Evolutionary conservation across 2,329 filamentous ascomycete genomes (phyloP), one percentile per base, ranked within the genome.

Genomic region (Claviceps africana): DNA sequence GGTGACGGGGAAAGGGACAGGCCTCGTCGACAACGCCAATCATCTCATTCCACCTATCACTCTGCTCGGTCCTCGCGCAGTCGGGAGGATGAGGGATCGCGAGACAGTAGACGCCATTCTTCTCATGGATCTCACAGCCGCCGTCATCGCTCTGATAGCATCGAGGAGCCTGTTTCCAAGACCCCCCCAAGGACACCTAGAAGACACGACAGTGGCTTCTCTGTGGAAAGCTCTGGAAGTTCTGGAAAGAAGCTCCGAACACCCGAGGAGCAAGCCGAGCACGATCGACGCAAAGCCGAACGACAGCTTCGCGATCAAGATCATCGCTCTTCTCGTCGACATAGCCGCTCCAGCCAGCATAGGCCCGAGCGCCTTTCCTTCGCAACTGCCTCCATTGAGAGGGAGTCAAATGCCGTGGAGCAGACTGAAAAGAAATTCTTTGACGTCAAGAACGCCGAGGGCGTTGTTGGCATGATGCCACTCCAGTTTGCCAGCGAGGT

Each of bases 281-380:
- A 76, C 51, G 75, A 79, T 1, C 71, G 61, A 56, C 70, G 71
- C 54, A 77, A 72, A 61, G 70, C 69, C 50, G 74, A 77, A 57
- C 70, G 72, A 30, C 70, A 44, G 57, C 55, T n/a, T 21, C 51
- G 48, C 22, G 56, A 68, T 37, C 61, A 59, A 52, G 60, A 60
- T 47, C 70, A 68, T 42, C 70, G 66, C 42, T 67, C 66, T 42
- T 72, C 70, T 44, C 70, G 67, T 28, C 69, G 70, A 7, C 65
- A 69, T 48, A 73, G 70, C 56, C 64, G 70, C 28, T 66, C 71
- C 5, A 62, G 62, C 39, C 65, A 68, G 37, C 54, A 57, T 25
- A 60, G 62, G 28, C 57, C 62, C 19, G 66, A 65, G 21, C 60
- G 58, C 25, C 40, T 47, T 7, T n/a, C 60, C 33, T 64, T 62